Evolutionary conservation across 148 eudicot genomes (phyloP), one percentile per base, ranked within the genome.

Genomic region (Camellia sinensis): DNA sequence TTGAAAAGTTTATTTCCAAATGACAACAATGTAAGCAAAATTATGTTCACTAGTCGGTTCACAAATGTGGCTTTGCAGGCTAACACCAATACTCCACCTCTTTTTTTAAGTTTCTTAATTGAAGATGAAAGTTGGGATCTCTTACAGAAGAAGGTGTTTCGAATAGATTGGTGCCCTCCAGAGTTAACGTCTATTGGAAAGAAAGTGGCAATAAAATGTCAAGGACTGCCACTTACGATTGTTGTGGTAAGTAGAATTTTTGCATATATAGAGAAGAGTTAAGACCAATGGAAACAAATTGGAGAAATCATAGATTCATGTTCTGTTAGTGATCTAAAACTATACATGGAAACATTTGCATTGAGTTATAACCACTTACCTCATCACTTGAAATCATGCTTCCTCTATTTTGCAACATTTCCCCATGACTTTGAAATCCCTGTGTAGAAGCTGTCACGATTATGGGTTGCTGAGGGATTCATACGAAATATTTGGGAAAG

Each of bases 401-500:
- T 86, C 56, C 82, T 88, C 37, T 88, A 85, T 77, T 72, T 88
- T 56, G 89, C 80, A 54, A 71, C 66, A 37, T 81, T 84, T 44
- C 78, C 44, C 3, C 14, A 67, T 19, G 79, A 81, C 19, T 15
- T 5, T 13, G 76, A 82, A 66, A 83, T 88, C 21, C 86, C 83
- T 0, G 86, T 66, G 0, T 1, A 61, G 43, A 79, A 79, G 83
- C 61, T 89, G 48, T 74, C 44, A 7, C 21, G 59, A 6, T 82
- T 84, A 53, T 89, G 91, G 91, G 71, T 81, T 44, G 89, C 88
- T 0, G 86, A 89, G 74, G 91, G 89, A 11, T 84, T 84, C 17
- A 70, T 84, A 29, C 18, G 2, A 0, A 63, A 62, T 2, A 63
- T 45, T 54, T 50, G 19, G 18, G 21, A 18, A 5, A 22, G 29